Conservation (phyloP, 2,329 filamentous ascomycete genomes). For the Fusarium domesticum region DNA sequence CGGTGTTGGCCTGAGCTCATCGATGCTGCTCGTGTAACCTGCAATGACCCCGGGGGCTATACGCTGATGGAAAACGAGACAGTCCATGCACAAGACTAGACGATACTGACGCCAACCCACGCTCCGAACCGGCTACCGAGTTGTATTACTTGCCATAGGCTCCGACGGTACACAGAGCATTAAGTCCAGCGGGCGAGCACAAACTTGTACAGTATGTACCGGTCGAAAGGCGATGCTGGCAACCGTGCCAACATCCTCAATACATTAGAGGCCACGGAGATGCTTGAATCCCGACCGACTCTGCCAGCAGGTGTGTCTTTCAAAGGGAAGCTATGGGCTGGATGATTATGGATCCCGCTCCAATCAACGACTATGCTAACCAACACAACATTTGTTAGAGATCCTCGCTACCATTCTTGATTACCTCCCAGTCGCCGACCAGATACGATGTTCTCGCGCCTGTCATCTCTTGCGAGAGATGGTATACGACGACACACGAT, state of each 20-base stretch:
- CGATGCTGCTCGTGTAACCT: neutral
- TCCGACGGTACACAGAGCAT: too few relatives aligned
- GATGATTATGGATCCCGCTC: neutral
- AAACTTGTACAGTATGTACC: slow-evolving; percentile 37
- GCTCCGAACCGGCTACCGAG: too few relatives aligned
- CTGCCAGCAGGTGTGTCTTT: slow-evolving; percentile 70
- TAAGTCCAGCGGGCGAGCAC: too few relatives aligned
- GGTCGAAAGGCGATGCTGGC: slow-evolving; percentile 41
- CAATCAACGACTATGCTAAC: neutral
- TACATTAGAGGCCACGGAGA: slow-evolving; percentile 75
- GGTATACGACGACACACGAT: slow-evolving; percentile 97
- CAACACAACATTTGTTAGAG: slow-evolving; percentile 49
- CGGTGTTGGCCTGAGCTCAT: neutral
- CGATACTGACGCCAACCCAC: neutral
- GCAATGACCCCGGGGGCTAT: neutral
- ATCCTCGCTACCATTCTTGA: slow-evolving; percentile 86
- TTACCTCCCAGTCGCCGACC: slow-evolving; percentile 80
- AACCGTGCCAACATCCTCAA: slow-evolving; percentile 60
- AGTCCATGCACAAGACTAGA: neutral
- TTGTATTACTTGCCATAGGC: too few relatives aligned
- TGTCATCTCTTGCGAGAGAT: slow-evolving; percentile 91
- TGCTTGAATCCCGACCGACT: slow-evolving; percentile 72
- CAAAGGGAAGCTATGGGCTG: neutral
- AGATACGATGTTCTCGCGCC: slow-evolving; percentile 79
- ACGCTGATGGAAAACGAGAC: neutral